A percentile compares a stretch with the other conserved stretches of the same genome.
phyloP scores from a whole-genome alignment of 768 basidiomycete species.

The Mycena rebaudengoi region DNA sequence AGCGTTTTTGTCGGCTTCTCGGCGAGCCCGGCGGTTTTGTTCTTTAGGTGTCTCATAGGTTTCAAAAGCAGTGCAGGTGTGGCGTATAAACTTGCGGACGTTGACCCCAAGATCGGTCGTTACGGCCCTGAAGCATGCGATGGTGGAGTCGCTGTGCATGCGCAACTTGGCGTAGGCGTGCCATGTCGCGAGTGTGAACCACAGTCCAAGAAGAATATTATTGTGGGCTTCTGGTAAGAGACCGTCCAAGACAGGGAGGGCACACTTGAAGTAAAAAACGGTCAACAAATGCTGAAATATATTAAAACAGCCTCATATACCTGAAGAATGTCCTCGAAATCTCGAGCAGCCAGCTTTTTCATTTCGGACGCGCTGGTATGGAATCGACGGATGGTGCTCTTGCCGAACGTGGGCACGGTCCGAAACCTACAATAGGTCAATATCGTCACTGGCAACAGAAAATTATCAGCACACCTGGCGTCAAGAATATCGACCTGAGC shows the following conservation, averaged over 20 bases:
- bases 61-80: slow-evolving; percentile 5
- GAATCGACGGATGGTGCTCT: slow-evolving; percentile 44
- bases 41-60: slow-evolving; percentile 32
- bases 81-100: no score
- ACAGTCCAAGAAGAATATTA: no score
- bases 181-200: no score
- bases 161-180: no score
- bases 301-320: slow-evolving; percentile 31
- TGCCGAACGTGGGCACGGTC: slow-evolving; percentile 35
- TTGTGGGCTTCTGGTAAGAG: no score
- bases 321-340: slow-evolving; percentile 54
- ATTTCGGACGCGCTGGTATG: slow-evolving; percentile 41
- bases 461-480: no score
- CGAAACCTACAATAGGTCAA: slow-evolving; percentile 37
- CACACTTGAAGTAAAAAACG: neutral
- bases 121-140: no score
- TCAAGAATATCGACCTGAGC: no score
- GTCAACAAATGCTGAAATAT: neutral
- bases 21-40: slow-evolving; percentile 1
- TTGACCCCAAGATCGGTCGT: no score
- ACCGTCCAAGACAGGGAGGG: neutral
- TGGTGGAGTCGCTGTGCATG: no score
- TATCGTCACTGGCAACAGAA: neutral
- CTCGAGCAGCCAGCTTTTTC: slow-evolving; percentile 43
- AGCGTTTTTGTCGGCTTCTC: no score